These are phyloP conservation scores for Mortierella claussenii DNA, from an alignment of 192 early-diverging fungal species.

Conservation along the genomic window DNA sequence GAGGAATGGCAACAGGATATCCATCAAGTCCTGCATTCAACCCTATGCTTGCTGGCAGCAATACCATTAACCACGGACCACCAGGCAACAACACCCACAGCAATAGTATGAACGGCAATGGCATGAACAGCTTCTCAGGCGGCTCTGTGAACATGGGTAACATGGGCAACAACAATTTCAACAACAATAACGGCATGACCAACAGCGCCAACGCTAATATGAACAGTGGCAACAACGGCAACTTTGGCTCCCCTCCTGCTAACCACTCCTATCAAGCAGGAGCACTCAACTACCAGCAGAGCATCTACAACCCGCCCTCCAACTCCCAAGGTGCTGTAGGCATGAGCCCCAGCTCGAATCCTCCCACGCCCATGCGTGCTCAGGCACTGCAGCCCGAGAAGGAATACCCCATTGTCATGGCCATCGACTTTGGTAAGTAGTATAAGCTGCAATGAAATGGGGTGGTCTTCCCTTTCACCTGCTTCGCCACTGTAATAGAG, in stretches of 20 bases:
- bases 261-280: slow-evolving; percentile 24
- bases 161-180: slow-evolving; percentile 7
- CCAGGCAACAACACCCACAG: not conserved
- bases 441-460: too few species aligned
- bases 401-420: slow-evolving; percentile 55
- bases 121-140: not conserved
- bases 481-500: too few species aligned
- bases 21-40: slow-evolving; percentile 6
- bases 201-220: not conserved
- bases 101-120: slow-evolving; percentile 1
- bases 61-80: not conserved
- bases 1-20: too few species aligned
- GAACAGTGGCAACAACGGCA: slow-evolving; percentile 15
- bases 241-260: slow-evolving; percentile 14
- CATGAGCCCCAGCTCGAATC: slow-evolving; percentile 7
- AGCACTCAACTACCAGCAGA: slow-evolving; percentile 37
- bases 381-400: slow-evolving; percentile 31
- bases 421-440: slow-evolving; percentile 56
- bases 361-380: slow-evolving; percentile 12
- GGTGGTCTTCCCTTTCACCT: not conserved
- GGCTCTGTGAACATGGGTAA: slow-evolving; percentile 1
- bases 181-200: slow-evolving; percentile 3
- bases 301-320: slow-evolving; percentile 20
- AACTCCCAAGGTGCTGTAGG: too few species aligned
- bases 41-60: not conserved